Percentiles rank a stretch among this genome's conserved stretches.
These are phyloP conservation scores for Fusarium circinatum DNA, from an alignment of 2,329 filamentous ascomycete genomes.

Conservation along the genomic window DNA sequence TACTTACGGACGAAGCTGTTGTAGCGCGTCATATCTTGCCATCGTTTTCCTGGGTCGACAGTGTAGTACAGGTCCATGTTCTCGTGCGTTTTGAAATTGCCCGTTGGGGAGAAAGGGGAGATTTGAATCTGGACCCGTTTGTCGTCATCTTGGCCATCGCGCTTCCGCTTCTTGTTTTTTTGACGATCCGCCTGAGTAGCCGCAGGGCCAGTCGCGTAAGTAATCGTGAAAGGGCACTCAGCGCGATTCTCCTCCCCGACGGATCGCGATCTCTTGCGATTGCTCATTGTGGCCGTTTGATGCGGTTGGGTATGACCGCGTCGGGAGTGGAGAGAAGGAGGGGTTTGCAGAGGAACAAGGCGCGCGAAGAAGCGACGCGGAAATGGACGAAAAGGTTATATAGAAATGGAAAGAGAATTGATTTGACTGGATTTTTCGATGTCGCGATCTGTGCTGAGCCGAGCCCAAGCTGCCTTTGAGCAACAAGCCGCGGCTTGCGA, in stretches of 20 bases:
- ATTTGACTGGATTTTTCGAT: conserved; percentile 11
- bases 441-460: conserved; percentile 39
- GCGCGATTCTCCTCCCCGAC: conserved; percentile 62
- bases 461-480: conserved; percentile 44
- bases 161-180: conserved; percentile 59
- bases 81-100: conserved; percentile 64
- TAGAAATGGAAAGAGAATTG: conserved; percentile 1
- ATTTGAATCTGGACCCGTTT: conserved; percentile 60
- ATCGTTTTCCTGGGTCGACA: conserved; percentile 63
- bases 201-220: conserved; percentile 44
- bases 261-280: conserved; percentile 63
- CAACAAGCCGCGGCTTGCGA: conserved; percentile 46
- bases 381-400: not conserved
- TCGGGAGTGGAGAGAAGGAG: conserved; percentile 42
- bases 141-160: conserved; percentile 58
- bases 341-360: conserved; percentile 40
- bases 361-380: conserved; percentile 19
- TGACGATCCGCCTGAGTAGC: conserved; percentile 51
- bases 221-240: conserved; percentile 65
- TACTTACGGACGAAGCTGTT: conserved; percentile 70
- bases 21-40: conserved; percentile 69
- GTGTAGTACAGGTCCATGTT: conserved; percentile 66
- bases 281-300: conserved; percentile 43
- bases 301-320: conserved; percentile 40
- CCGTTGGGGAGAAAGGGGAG: conserved; percentile 64